Evolutionary conservation across 306 rosid species (phyloP).

Genomic region (Carpinus fangiana): DNA sequence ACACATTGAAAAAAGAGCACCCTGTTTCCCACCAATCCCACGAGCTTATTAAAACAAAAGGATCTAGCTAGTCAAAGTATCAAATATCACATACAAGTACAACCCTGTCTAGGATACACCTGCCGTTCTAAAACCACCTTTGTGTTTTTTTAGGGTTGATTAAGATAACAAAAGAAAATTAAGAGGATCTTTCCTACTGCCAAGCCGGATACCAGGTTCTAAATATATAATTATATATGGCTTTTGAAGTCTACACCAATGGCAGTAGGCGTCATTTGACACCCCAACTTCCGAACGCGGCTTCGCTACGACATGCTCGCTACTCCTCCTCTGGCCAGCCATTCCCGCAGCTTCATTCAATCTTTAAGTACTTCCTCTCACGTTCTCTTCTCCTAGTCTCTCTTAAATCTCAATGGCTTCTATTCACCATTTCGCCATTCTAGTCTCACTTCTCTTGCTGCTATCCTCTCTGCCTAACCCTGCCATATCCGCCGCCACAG

Average conservation of each 20-base stretch:
- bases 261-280: background rate
- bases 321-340: background rate
- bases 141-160: no score
- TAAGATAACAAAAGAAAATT: no score
- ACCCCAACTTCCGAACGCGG: background rate
- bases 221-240: no score
- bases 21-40: no score
- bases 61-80: no score
- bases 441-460: slow-evolving; percentile 6
- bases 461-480: slow-evolving; percentile 12
- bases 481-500: background rate
- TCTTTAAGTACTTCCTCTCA: background rate
- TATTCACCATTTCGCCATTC: background rate
- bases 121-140: background rate
- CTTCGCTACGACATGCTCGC: slow-evolving; percentile 6
- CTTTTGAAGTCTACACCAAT: no score
- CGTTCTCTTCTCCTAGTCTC: background rate
- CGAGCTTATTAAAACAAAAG: no score
- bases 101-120: background rate
- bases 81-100: background rate
- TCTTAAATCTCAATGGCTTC: slow-evolving; percentile 20
- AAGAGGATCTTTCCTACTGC: no score
- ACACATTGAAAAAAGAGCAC: no score
- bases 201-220: no score
- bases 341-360: background rate